Evolutionary conservation across 495 filamentous ascomycete species (phyloP).

Genomic region (Lophiotrema nucula): DNA sequence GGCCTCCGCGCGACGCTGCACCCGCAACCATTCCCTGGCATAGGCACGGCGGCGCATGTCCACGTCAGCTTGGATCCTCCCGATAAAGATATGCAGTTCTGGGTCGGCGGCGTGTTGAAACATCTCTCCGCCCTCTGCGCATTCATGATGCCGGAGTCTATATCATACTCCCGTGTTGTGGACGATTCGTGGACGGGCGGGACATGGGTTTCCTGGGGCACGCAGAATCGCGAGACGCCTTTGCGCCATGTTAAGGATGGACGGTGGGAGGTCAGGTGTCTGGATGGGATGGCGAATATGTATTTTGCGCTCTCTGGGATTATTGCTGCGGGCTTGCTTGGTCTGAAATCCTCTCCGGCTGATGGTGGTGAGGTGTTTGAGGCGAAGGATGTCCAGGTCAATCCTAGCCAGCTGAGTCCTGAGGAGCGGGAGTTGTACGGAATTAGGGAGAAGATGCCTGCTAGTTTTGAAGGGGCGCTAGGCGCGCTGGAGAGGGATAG

Average conservation of each 20-base stretch:
- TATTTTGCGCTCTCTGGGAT: constrained; percentile 69
- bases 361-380: constrained; percentile 45
- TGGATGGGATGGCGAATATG: constrained; percentile 73
- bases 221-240: constrained; percentile 70
- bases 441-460: constrained; percentile 44
- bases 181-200: constrained; percentile 75
- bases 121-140: constrained; percentile 66
- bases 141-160: constrained; percentile 59
- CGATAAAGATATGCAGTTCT: constrained; percentile 54
- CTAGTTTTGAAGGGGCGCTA: constrained; percentile 30
- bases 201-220: constrained; percentile 72
- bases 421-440: constrained; percentile 53
- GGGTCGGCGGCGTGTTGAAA: constrained; percentile 60
- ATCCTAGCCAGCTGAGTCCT: constrained; percentile 44
- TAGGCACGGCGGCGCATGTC: constrained; percentile 65
- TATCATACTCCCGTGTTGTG: constrained; percentile 61
- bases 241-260: constrained; percentile 58
- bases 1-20: constrained; percentile 71
- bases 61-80: constrained; percentile 60
- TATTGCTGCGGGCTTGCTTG: constrained; percentile 63
- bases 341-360: no score
- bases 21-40: constrained; percentile 65
- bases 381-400: constrained; percentile 13
- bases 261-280: constrained; percentile 69
- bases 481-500: constrained; percentile 34